These are phyloP conservation scores for Hyaloscypha variabilis DNA, from an alignment of 495 filamentous ascomycete species.

Conservation along the genomic window DNA sequence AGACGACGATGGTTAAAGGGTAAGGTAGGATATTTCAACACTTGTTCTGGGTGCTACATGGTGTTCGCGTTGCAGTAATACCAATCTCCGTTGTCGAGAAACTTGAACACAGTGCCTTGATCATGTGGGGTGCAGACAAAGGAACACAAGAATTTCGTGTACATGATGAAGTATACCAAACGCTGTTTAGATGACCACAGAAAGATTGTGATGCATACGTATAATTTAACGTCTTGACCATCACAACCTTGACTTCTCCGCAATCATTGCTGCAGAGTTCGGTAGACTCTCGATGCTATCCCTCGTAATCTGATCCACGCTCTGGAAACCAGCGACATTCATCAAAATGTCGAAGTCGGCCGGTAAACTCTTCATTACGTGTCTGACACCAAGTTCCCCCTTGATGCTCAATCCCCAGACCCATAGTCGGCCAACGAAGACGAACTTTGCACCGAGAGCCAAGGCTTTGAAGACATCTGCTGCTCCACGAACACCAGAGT, in stretches of 20 bases:
- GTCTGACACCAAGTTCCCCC: slow-evolving; percentile 62
- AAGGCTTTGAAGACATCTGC: slow-evolving; percentile 65
- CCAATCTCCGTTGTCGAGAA: not conserved
- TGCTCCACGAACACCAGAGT: slow-evolving; percentile 59
- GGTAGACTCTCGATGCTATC: slow-evolving; percentile 42
- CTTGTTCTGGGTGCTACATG: not conserved
- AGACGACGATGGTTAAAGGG: too few relatives aligned
- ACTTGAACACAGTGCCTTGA: not conserved
- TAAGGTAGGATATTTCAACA: too few relatives aligned
- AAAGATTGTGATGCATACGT: not conserved
- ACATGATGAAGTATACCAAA: too few relatives aligned
- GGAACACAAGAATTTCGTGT: not conserved
- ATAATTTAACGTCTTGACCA: not conserved
- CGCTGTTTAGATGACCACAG: not conserved
- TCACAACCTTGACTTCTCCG: slow-evolving; percentile 38
- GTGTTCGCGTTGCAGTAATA: not conserved
- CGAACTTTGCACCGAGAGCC: slow-evolving; percentile 64
- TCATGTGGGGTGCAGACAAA: not conserved
- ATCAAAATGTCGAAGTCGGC: slow-evolving; percentile 70
- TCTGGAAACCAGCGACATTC: slow-evolving; percentile 60
- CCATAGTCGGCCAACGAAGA: slow-evolving; percentile 64
- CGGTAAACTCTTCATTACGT: slow-evolving; percentile 66
- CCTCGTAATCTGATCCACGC: slow-evolving; percentile 53
- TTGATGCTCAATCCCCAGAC: slow-evolving; percentile 63
- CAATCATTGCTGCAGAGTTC: slow-evolving; percentile 36